Percentiles rank a stretch among this genome's conserved stretches.
These are phyloP conservation scores for Spirogloea muscicola DNA, from an alignment of 139 green algal genomes.

Conservation along the genomic window DNA sequence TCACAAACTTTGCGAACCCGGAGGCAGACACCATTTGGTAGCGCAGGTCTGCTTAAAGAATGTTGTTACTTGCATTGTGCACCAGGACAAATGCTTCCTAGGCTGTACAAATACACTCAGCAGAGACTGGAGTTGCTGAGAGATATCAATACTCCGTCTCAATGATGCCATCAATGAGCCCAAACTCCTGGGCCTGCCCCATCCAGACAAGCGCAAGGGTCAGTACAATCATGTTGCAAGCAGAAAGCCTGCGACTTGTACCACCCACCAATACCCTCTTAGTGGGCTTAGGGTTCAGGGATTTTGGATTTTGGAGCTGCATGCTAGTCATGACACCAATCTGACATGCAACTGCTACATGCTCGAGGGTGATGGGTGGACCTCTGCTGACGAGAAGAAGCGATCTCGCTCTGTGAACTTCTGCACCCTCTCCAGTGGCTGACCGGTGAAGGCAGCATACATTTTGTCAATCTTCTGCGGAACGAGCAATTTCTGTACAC, in stretches of 20 bases:
- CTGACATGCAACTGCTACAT: background rate
- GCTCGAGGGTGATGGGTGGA: background rate
- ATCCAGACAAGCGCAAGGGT: background rate
- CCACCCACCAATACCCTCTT: background rate
- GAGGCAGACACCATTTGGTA: too few relatives aligned
- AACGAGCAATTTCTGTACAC: background rate
- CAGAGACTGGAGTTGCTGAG: too few relatives aligned
- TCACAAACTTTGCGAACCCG: too few relatives aligned
- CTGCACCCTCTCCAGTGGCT: slow-evolving; percentile 31
- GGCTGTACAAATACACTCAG: too few relatives aligned
- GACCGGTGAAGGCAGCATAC: slow-evolving; percentile 38
- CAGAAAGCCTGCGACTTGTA: background rate
- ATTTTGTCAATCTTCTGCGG: slow-evolving; percentile 45
- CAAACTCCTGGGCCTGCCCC: slow-evolving; percentile 28
- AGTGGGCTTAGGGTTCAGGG: background rate
- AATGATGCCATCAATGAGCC: slow-evolving; percentile 36
- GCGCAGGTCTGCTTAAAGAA: too few relatives aligned
- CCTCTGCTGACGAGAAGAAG: slow-evolving; percentile 43
- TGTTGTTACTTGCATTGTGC: too few relatives aligned
- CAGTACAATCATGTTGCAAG: background rate
- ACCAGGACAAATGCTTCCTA: too few relatives aligned
- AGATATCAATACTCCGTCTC: slow-evolving; percentile 44
- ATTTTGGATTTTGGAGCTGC: background rate
- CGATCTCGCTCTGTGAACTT: slow-evolving; percentile 42
- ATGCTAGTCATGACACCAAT: background rate